These are phyloP conservation scores for Francoa sonchifolia DNA, from an alignment of 441 rosid species.

Conservation along the genomic window DNA sequence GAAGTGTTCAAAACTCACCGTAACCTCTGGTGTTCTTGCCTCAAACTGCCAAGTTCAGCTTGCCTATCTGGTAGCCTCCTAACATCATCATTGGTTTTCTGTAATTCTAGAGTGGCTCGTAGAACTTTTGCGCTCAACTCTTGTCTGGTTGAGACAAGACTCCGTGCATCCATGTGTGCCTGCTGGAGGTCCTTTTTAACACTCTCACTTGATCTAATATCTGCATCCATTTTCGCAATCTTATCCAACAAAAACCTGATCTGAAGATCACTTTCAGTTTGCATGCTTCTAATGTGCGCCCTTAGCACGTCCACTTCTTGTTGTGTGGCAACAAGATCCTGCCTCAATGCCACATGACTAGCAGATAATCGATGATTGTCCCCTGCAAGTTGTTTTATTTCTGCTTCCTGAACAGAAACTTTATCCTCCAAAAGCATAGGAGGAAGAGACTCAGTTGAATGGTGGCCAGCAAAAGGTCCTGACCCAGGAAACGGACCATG, in stretches of 20 bases:
- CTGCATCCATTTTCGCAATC: slow-evolving; percentile 42
- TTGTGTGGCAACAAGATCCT: slow-evolving; percentile 42
- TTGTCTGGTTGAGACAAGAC: slow-evolving; percentile 44
- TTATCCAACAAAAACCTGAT: slow-evolving; percentile 53
- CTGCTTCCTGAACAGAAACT: slow-evolving; percentile 63
- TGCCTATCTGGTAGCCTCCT: slow-evolving; percentile 34
- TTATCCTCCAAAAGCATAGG: slow-evolving; percentile 42
- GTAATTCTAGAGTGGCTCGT: slow-evolving; percentile 40
- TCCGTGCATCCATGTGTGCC: slow-evolving; percentile 56
- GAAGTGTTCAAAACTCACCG: slow-evolving; percentile 33
- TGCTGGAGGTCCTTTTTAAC: slow-evolving; percentile 50
- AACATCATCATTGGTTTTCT: slow-evolving; percentile 31
- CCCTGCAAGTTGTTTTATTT: slow-evolving; percentile 42
- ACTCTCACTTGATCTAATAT: slow-evolving; percentile 42
- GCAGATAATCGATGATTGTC: slow-evolving; percentile 58
- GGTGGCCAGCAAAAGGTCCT: slow-evolving; percentile 15
- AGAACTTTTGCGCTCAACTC: slow-evolving; percentile 43
- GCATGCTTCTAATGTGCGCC: slow-evolving; percentile 59
- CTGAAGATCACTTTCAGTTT: slow-evolving; percentile 65
- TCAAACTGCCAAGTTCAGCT: slow-evolving; percentile 51
- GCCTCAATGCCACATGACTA: slow-evolving; percentile 35
- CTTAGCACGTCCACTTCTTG: slow-evolving; percentile 42
- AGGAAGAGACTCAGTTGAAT: slow-evolving; percentile 19
- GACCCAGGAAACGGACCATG: slow-evolving; percentile 23
- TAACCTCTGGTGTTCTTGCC: slow-evolving; percentile 45